Evolutionary conservation across 169 alveolate genomes (phyloP).

Genomic region (Plasmodium vivax): DNA sequence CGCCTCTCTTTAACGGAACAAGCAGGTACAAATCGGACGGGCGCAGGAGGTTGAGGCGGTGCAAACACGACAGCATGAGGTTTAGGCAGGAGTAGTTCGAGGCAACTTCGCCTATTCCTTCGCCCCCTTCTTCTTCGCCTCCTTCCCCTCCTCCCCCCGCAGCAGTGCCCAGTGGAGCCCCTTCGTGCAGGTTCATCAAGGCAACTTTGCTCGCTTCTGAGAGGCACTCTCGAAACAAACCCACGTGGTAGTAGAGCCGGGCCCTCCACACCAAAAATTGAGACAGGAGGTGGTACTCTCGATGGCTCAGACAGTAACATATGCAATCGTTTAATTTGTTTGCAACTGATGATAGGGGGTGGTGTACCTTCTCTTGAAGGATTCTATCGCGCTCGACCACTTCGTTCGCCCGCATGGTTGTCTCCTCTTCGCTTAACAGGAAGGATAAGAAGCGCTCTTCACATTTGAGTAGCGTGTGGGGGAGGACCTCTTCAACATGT

Average conservation of each 20-base stretch:
- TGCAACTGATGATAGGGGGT: neutral
- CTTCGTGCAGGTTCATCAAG: slow-evolving; percentile 15
- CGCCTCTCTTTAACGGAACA: neutral
- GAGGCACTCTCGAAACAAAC: slow-evolving; percentile 1
- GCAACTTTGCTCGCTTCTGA: slow-evolving; percentile 46
- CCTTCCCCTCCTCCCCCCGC: neutral
- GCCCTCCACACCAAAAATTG: slow-evolving; percentile 63
- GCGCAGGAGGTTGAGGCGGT: slow-evolving; percentile 18
- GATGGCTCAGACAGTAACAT: slow-evolving; percentile 18
- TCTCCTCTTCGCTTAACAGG: slow-evolving; percentile 48
- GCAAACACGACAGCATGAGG: slow-evolving; percentile 1
- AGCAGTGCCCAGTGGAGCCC: neutral
- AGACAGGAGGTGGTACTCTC: slow-evolving; percentile 24
- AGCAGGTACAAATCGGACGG: slow-evolving; percentile 7
- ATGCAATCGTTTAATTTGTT: slow-evolving; percentile 19
- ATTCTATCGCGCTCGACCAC: neutral
- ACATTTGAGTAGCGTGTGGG: neutral
- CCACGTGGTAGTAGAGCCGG: slow-evolving; percentile 34
- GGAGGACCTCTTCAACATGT: neutral
- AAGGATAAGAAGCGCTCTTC: slow-evolving; percentile 38
- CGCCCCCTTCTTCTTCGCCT: neutral
- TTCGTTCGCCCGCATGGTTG: neutral
- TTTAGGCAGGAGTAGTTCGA: slow-evolving; percentile 5
- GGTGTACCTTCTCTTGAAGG: neutral
- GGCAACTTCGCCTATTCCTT: no score